Evolutionary conservation across 2,329 filamentous ascomycete species (phyloP).

Genomic region (Ophiostoma ulmi): DNA sequence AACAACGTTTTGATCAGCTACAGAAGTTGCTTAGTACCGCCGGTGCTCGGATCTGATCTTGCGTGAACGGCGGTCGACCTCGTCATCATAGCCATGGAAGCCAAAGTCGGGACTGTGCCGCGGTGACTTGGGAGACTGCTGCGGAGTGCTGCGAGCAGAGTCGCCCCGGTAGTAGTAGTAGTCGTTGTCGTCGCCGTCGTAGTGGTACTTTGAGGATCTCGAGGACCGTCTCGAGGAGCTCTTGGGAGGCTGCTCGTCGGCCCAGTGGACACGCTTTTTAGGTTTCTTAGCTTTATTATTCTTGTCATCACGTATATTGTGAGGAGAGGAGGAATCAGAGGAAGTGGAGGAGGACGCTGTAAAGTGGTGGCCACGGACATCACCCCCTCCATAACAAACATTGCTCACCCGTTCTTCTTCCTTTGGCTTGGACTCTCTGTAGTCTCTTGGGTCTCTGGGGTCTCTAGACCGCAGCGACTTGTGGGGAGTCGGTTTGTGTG

Average conservation of each 20-base stretch:
- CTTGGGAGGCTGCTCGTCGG: slow-evolving; percentile 2
- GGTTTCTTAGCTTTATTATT: slow-evolving; percentile 9
- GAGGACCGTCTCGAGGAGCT: neutral
- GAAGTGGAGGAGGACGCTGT: neutral
- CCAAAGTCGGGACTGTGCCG: neutral
- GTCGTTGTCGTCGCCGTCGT: neutral
- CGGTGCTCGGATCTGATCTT: neutral
- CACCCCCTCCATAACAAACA: neutral
- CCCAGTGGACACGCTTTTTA: slow-evolving; percentile 8
- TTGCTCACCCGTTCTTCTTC: slow-evolving; percentile 11
- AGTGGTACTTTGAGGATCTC: neutral
- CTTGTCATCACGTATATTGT: neutral
- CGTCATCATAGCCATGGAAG: neutral
- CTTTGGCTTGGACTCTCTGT: neutral
- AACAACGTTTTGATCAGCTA: neutral
- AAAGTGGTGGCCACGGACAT: neutral
- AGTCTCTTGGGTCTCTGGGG: neutral
- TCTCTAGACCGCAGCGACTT: neutral
- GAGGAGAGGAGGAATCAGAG: neutral
- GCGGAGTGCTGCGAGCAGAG: neutral
- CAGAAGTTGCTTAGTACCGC: neutral
- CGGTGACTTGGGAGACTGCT: neutral
- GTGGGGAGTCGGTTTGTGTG: neutral
- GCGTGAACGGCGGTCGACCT: neutral
- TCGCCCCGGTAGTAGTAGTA: neutral